A percentile compares a stretch with the other conserved stretches of the same genome.
phyloP scores from a whole-genome alignment of 1,139 yeast genomes.

The Yamadazyma sp. region DNA sequence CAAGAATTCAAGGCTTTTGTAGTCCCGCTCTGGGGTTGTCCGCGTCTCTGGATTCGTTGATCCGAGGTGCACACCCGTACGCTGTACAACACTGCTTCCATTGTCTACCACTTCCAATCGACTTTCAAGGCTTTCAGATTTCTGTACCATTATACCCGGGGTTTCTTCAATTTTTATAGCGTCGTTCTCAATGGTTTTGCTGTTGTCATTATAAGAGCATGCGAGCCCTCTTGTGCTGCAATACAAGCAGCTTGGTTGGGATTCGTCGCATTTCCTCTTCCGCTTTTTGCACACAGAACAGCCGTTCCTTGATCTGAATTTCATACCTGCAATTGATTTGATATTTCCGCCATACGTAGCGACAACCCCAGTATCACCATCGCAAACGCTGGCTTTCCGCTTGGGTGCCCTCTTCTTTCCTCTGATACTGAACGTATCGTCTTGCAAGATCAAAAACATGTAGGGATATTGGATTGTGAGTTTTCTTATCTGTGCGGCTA shows the following conservation, averaged over 20 bases:
- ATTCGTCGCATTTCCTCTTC: constrained; percentile 29
- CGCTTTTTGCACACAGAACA: constrained; percentile 20
- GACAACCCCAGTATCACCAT: constrained; percentile 1
- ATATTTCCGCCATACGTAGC: neutral
- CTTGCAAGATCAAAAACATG: constrained; percentile 15
- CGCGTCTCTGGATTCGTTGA: neutral
- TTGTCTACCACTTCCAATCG: no score
- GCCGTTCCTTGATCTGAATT: constrained; percentile 20
- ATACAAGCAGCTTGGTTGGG: constrained; percentile 24
- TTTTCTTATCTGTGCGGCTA: no score
- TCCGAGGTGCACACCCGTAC: no score
- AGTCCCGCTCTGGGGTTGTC: neutral
- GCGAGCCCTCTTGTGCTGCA: constrained; percentile 22
- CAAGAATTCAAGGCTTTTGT: constrained; percentile 6
- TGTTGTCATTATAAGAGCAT: neutral
- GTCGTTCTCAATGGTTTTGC: neutral
- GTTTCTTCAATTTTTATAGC: neutral
- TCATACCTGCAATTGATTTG: constrained; percentile 13
- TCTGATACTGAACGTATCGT: constrained; percentile 10
- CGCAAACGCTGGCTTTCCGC: constrained; percentile 5
- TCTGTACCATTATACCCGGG: neutral
- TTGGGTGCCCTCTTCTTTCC: constrained; percentile 9
- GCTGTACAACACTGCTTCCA: no score
- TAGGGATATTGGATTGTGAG: neutral
- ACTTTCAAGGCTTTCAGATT: no score